Evolutionary conservation across 768 basidiomycete genomes (phyloP).

Genomic region (Imleria badia): DNA sequence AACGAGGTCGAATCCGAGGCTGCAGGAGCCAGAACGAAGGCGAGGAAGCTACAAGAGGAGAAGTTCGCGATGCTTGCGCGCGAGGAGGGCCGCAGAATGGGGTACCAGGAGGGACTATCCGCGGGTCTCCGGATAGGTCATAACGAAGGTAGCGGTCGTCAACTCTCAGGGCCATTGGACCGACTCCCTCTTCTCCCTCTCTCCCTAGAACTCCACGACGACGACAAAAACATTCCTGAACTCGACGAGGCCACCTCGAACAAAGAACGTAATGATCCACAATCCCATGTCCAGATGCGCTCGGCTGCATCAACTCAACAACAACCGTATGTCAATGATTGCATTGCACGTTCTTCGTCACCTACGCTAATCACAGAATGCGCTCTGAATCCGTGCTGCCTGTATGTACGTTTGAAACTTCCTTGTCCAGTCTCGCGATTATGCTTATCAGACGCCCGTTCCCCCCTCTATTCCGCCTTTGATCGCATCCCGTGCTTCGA

Average conservation of each 20-base stretch:
- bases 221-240: conserved; percentile 13
- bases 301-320: no score
- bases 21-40: conserved; percentile 43
- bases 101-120: conserved; percentile 43
- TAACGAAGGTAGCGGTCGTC: conserved; percentile 27
- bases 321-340: conserved; percentile 23
- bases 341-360: neutral
- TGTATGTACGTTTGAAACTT: conserved; percentile 19
- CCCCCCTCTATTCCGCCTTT: conserved; percentile 24
- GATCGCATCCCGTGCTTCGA: conserved; percentile 27
- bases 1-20: conserved; percentile 48
- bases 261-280: conserved; percentile 23
- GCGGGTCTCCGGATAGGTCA: conserved; percentile 30
- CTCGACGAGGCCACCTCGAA: conserved; percentile 14
- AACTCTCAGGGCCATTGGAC: conserved; percentile 8
- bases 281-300: conserved; percentile 10
- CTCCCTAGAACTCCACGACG: conserved; percentile 13
- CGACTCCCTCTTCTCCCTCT: conserved; percentile 12
- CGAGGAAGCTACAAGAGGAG: conserved; percentile 43
- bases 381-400: conserved; percentile 31
- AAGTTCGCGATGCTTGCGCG: conserved; percentile 40
- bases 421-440: conserved; percentile 26
- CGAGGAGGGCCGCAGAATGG: conserved; percentile 43
- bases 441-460: no score
- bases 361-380: conserved; percentile 19